Evolutionary conservation across 352 stramenopile species (phyloP).

Genomic region (Pythium grandisporangium): DNA sequence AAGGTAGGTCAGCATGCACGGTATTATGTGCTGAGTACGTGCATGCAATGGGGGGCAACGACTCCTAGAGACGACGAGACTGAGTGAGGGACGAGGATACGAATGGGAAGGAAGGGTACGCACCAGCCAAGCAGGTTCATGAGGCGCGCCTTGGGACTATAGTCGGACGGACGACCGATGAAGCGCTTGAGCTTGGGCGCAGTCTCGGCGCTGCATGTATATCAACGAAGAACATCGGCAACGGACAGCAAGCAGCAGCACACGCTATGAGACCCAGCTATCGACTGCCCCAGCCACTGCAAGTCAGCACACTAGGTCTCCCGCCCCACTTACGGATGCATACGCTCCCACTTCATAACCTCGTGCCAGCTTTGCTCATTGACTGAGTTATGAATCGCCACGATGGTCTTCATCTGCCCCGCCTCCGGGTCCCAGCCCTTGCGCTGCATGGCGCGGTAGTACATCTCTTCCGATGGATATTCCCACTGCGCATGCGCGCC

Average conservation of each 20-base stretch:
- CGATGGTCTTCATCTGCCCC: conserved; percentile 92
- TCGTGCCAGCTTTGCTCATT: conserved; percentile 95
- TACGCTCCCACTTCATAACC: conserved; percentile 89
- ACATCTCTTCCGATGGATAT: conserved; percentile 97
- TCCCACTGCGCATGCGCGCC: conserved; percentile 81
- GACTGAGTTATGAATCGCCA: conserved; percentile 97
- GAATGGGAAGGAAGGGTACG: too few relatives aligned
- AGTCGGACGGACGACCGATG: conserved; percentile 92
- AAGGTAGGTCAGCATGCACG: too few relatives aligned
- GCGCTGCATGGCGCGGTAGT: conserved; percentile 96
- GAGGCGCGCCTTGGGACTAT: conserved; percentile 91
- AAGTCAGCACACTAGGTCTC: too few relatives aligned
- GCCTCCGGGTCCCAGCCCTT: conserved; percentile 91
- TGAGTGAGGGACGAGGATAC: too few relatives aligned
- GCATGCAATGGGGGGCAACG: too few relatives aligned
- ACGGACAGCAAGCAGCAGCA: not conserved
- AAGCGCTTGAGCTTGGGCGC: conserved; percentile 92
- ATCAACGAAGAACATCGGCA: too few relatives aligned
- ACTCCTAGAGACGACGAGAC: too few relatives aligned
- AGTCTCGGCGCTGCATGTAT: too few relatives aligned
- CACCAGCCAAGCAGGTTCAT: conserved; percentile 78
- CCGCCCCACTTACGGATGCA: conserved; percentile 6
- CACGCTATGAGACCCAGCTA: too few relatives aligned
- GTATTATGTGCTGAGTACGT: too few relatives aligned
- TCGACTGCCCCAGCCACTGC: too few relatives aligned